phyloP scores from a whole-genome alignment of 2,329 filamentous ascomycete genomes.

The Chaetomium strumarium region DNA sequence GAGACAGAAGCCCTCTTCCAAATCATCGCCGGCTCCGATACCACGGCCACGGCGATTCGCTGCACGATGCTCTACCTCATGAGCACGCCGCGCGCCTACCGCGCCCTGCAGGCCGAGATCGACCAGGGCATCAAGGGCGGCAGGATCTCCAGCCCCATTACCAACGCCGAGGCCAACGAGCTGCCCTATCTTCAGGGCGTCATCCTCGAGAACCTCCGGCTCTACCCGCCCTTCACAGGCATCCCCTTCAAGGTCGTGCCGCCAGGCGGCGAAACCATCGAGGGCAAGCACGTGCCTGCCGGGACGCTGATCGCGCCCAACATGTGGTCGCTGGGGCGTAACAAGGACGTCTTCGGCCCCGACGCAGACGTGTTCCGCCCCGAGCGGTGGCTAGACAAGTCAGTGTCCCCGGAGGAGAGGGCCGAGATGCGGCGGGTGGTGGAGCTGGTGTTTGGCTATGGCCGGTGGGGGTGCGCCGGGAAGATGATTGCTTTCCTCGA shows the following conservation, averaged over 20 bases:
- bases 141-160: conserved; percentile 14
- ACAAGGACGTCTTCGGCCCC: conserved; percentile 28
- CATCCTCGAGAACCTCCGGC: conserved; percentile 24
- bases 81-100: conserved; percentile 24
- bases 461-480: conserved; percentile 36
- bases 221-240: conserved; percentile 22
- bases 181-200: conserved; percentile 26
- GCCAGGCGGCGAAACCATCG: conserved; percentile 26
- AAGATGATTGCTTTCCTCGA: conserved; percentile 39
- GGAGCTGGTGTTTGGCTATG: conserved; percentile 36
- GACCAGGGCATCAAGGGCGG: conserved; percentile 14
- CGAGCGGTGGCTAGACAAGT: conserved; percentile 39
- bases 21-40: conserved; percentile 28
- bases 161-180: conserved; percentile 13
- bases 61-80: conserved; percentile 26
- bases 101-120: conserved; percentile 20
- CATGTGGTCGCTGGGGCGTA: conserved; percentile 17
- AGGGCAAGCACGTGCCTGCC: conserved; percentile 28
- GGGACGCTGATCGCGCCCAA: conserved; percentile 26
- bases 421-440: conserved; percentile 25
- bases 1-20: conserved; percentile 20
- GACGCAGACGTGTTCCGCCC: conserved; percentile 40
- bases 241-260: conserved; percentile 27
- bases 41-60: conserved; percentile 28
- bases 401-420: neutral